phyloP scores from a whole-genome alignment of 768 basidiomycete species.

The Psilocybe azurescens region DNA sequence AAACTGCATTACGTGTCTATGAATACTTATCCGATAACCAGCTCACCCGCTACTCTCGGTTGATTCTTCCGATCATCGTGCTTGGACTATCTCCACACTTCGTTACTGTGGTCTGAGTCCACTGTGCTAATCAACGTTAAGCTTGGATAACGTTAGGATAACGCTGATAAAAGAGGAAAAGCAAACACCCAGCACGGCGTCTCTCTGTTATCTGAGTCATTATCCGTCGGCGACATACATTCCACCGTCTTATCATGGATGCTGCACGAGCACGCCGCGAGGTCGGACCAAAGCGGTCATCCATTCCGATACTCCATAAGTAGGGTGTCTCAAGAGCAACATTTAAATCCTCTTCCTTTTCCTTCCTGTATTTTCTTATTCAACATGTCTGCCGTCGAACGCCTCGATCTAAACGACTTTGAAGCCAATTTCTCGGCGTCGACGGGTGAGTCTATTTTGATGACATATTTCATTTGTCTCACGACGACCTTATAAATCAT shows the following conservation, averaged over 20 bases:
- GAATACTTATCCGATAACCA: neutral
- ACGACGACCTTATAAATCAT: neutral
- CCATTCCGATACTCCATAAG: constrained; percentile 4
- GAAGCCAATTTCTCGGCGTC: constrained; percentile 48
- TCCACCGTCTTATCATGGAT: neutral
- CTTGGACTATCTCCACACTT: neutral
- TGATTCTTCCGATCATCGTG: neutral
- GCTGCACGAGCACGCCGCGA: neutral
- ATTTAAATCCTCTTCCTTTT: neutral
- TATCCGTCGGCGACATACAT: constrained; percentile 32
- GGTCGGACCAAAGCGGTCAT: constrained; percentile 8
- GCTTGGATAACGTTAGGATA: neutral
- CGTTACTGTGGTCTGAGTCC: neutral
- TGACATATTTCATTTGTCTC: neutral
- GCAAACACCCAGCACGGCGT: neutral
- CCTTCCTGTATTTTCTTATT: neutral
- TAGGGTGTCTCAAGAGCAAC: neutral
- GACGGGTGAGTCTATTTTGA: constrained; percentile 48
- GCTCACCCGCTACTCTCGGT: neutral
- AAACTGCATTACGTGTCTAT: neutral
- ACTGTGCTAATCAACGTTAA: neutral
- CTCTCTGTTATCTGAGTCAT: neutral
- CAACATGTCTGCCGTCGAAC: constrained; percentile 46
- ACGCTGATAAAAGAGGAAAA: neutral
- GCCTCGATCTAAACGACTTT: constrained; percentile 53